A percentile compares a stretch with the other conserved stretches of the same genome.
Conservation (phyloP, 1,284 basidiomycete genomes). For the Bondarzewia mesenterica region DNA sequence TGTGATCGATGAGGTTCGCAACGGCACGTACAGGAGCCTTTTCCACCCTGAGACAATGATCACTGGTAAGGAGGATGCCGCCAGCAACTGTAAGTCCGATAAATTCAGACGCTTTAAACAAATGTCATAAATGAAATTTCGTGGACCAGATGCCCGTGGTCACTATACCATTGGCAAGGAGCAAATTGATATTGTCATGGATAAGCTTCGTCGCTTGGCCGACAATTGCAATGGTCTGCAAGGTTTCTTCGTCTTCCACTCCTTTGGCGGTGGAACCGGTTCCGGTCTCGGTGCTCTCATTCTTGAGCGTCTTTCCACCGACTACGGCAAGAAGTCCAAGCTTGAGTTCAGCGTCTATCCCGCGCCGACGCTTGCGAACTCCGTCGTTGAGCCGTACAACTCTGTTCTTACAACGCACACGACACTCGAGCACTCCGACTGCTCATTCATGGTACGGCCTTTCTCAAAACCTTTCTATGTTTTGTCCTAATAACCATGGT, state of each 20-base stretch:
- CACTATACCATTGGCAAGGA: constrained; percentile 99
- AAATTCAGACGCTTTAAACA: no score
- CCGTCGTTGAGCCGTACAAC: constrained; percentile 99
- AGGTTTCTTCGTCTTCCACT: constrained; percentile 99
- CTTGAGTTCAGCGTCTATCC: constrained; percentile 99
- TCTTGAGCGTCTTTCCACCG: constrained; percentile 90
- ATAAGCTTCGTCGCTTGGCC: constrained; percentile 91
- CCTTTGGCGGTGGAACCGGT: constrained; percentile 98
- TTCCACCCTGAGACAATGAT: constrained; percentile 99
- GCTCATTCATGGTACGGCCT: constrained; percentile 83
- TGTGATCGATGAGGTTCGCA: constrained; percentile 96
- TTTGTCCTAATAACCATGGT: not conserved
- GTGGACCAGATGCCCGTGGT: constrained; percentile 94
- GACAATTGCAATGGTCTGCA: constrained; percentile 98
- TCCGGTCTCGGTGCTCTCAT: constrained; percentile 98
- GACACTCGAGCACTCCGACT: constrained; percentile 98
- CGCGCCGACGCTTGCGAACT: constrained; percentile 88
- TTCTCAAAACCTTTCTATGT: constrained; percentile 4
- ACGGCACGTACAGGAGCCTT: constrained; percentile 89
- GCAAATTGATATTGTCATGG: constrained; percentile 88
- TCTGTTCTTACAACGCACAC: constrained; percentile 98
- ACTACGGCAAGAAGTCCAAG: constrained; percentile 99
- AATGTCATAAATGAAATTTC: no score
- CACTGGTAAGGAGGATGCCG: constrained; percentile 98
- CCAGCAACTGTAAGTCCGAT: constrained; percentile 84